Conservation (phyloP, 176 grass and related monocot genomes). For the Oryza rufipogon region DNA sequence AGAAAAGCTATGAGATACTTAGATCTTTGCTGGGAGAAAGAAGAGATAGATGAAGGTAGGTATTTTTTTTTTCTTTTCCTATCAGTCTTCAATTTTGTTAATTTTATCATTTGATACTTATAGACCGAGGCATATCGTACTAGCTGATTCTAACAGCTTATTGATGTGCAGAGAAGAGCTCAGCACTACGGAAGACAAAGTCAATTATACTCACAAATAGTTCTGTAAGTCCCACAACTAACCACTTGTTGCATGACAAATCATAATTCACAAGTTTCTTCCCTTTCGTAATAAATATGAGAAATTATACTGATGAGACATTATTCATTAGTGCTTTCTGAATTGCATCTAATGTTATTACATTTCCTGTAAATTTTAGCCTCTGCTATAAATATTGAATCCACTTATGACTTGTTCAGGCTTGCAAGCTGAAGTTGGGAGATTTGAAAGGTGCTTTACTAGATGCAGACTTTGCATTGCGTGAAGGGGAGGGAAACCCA, state of each 20-base stretch:
- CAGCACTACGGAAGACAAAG: slow-evolving; percentile 74
- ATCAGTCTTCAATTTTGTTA: slow-evolving; percentile 27
- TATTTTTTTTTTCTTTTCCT: background rate
- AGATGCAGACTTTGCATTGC: slow-evolving; percentile 97
- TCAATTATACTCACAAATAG: slow-evolving; percentile 98
- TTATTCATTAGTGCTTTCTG: slow-evolving; percentile 33
- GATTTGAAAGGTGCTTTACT: slow-evolving; percentile 82
- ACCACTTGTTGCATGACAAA: slow-evolving; percentile 23
- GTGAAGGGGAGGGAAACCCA: slow-evolving; percentile 84
- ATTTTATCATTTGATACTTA: background rate
- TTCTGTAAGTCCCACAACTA: slow-evolving; percentile 67
- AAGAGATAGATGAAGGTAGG: slow-evolving; percentile 68
- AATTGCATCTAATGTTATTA: slow-evolving; percentile 15
- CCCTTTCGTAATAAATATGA: slow-evolving; percentile 27
- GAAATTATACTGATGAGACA: slow-evolving; percentile 10
- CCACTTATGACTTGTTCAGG: slow-evolving; percentile 52
- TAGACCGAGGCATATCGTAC: slow-evolving; percentile 1
- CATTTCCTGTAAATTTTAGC: background rate
- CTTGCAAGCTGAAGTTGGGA: slow-evolving; percentile 94
- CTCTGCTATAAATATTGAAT: slow-evolving; percentile 30
- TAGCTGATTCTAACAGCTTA: slow-evolving; percentile 44
- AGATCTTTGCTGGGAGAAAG: slow-evolving; percentile 82
- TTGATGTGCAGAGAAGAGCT: slow-evolving; percentile 74
- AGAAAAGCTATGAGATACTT: slow-evolving; percentile 76
- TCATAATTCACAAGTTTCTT: slow-evolving; percentile 30